Conservation (phyloP, 2,329 filamentous ascomycete species). For the Phialophora verrucosa region DNA sequence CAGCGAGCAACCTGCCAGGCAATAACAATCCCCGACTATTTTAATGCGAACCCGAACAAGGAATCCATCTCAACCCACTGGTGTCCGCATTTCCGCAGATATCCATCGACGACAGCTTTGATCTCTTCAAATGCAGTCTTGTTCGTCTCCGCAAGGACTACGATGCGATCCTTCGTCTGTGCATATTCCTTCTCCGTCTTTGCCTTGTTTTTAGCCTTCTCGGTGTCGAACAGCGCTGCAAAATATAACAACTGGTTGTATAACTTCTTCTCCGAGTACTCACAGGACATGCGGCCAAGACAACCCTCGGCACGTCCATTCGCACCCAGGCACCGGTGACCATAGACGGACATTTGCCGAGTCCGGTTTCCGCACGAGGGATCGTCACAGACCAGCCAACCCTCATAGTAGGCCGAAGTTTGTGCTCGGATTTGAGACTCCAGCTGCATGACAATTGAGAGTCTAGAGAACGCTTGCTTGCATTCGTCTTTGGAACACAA, state of each 20-base stretch:
- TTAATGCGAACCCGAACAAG: conserved; percentile 69
- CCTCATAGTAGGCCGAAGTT: conserved; percentile 86
- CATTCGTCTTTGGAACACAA: conserved; percentile 71
- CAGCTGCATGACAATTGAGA: conserved; percentile 83
- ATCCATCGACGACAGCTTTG: conserved; percentile 77
- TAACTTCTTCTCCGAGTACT: conserved; percentile 83
- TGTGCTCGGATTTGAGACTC: conserved; percentile 81
- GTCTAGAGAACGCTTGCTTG: conserved; percentile 65
- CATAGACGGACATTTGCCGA: conserved; percentile 91
- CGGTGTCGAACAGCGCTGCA: conserved; percentile 83
- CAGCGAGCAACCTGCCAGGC: background rate
- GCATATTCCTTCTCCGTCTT: conserved; percentile 56
- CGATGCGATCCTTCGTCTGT: conserved; percentile 68
- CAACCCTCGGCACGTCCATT: conserved; percentile 84
- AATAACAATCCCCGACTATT: conserved; percentile 11
- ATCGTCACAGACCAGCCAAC: conserved; percentile 90
- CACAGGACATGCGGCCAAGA: conserved; percentile 84
- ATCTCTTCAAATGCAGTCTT: conserved; percentile 76
- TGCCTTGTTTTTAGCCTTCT: conserved; percentile 69
- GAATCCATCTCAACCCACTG: conserved; percentile 95
- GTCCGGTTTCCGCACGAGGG: conserved; percentile 84
- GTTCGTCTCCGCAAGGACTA: conserved; percentile 80
- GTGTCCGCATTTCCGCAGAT: conserved; percentile 85
- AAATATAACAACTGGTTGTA: conserved; percentile 96
- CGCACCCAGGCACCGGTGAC: conserved; percentile 84